Conservation (phyloP, 2,329 filamentous ascomycete genomes). For the Macroventuria anomochaeta region DNA sequence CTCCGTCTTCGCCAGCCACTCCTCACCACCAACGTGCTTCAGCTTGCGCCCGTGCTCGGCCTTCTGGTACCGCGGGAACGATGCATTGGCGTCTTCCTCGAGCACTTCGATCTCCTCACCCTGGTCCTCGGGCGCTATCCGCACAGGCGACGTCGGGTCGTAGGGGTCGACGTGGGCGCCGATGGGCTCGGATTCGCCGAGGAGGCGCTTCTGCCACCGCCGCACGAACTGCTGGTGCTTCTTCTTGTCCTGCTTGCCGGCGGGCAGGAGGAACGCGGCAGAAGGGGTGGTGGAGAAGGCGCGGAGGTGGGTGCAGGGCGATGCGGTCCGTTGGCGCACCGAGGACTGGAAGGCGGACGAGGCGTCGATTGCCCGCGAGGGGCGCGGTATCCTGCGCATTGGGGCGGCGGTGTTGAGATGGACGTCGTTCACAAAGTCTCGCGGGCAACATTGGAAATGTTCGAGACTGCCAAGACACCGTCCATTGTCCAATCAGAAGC, state of each 20-base stretch:
- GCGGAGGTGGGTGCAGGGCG: slow-evolving; percentile 23
- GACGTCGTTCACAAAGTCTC: slow-evolving; percentile 18
- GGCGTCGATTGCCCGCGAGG: slow-evolving; percentile 43
- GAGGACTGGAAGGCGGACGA: slow-evolving; percentile 21
- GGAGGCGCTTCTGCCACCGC: slow-evolving; percentile 46
- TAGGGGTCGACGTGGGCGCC: slow-evolving; percentile 49
- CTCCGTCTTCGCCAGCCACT: slow-evolving; percentile 49
- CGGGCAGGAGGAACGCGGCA: slow-evolving; percentile 30
- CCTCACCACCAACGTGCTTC: slow-evolving; percentile 60
- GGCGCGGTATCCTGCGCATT: slow-evolving; percentile 49
- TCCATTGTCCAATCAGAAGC: slow-evolving; percentile 27
- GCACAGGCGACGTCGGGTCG: slow-evolving; percentile 44
- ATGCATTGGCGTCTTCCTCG: slow-evolving; percentile 28
- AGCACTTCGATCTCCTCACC: slow-evolving; percentile 44
- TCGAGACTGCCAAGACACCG: slow-evolving; percentile 27
- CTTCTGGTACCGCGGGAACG: slow-evolving; percentile 16
- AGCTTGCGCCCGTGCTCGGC: slow-evolving; percentile 48
- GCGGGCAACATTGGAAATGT: slow-evolving; percentile 20
- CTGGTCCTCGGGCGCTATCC: slow-evolving; percentile 45
- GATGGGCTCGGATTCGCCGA: slow-evolving; percentile 47
- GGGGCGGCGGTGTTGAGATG: slow-evolving; percentile 33
- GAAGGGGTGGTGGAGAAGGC: slow-evolving; percentile 43
- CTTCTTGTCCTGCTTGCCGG: slow-evolving; percentile 43
- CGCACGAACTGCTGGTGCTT: slow-evolving; percentile 46
- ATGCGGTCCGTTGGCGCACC: slow-evolving; percentile 23